Conservation (phyloP, 2,329 filamentous ascomycete genomes). For the Talaromyces sp. region DNA sequence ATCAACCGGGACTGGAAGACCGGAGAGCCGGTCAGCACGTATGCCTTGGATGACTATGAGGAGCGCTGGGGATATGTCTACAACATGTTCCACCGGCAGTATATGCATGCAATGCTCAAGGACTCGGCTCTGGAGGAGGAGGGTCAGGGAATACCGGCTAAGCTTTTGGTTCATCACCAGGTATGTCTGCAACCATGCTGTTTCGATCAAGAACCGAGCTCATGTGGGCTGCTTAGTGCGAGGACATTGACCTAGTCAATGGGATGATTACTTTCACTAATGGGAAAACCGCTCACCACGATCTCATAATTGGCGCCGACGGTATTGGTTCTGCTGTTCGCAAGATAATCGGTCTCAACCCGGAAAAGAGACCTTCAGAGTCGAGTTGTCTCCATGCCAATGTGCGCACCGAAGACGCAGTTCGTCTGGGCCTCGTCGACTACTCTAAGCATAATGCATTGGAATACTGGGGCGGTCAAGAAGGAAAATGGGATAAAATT, state of each 20-base stretch:
- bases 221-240: conserved; percentile 9
- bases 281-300: conserved; percentile 48
- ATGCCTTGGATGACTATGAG: conserved; percentile 62
- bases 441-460: conserved; percentile 58
- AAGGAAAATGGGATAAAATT: conserved; percentile 63
- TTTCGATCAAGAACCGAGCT: neutral
- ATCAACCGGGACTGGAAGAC: conserved; percentile 69
- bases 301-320: conserved; percentile 61
- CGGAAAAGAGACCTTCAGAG: conserved; percentile 56
- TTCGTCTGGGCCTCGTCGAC: conserved; percentile 57
- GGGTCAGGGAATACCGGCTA: conserved; percentile 52
- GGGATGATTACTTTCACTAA: conserved; percentile 53
- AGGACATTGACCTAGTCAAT: conserved; percentile 49
- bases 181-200: neutral
- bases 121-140: conserved; percentile 51
- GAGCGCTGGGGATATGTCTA: conserved; percentile 61
- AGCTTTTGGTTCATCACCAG: conserved; percentile 55
- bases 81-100: conserved; percentile 66
- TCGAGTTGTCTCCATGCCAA: conserved; percentile 63
- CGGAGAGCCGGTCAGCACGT: conserved; percentile 61
- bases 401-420: conserved; percentile 57
- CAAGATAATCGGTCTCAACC: conserved; percentile 57
- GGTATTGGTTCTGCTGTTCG: conserved; percentile 65
- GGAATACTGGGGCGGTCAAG: conserved; percentile 63
- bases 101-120: conserved; percentile 65